A percentile compares a stretch with the other conserved stretches of the same genome.
phyloP scores from a whole-genome alignment of 805 yeast species.

The Ogataea salicorniae region DNA sequence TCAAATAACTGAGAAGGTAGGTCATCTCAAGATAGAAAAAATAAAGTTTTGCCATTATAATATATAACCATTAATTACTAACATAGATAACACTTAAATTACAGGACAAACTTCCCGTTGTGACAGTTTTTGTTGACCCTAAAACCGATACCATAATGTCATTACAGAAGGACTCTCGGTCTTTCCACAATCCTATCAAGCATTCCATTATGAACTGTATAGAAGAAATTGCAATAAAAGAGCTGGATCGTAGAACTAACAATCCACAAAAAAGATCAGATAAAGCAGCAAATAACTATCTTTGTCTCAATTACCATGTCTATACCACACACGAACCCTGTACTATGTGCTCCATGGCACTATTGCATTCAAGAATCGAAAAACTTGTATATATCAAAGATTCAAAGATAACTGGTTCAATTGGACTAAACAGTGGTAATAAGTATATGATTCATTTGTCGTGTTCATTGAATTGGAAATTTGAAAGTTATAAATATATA shows the following conservation, averaged over 20 bases:
- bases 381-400: conserved; percentile 57
- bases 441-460: conserved; percentile 73
- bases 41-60: not conserved
- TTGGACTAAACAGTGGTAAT: conserved; percentile 52
- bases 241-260: conserved; percentile 35
- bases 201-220: conserved; percentile 80
- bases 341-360: conserved; percentile 94
- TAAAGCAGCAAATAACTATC: conserved; percentile 37
- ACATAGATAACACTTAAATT: not conserved
- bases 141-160: conserved; percentile 36
- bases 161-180: conserved; percentile 36
- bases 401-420: conserved; percentile 47
- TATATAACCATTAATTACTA: not conserved
- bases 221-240: conserved; percentile 53
- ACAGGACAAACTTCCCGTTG: conserved; percentile 39
- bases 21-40: not conserved
- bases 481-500: conserved; percentile 40
- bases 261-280: not conserved
- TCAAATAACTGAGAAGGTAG: not conserved
- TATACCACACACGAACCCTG: conserved; percentile 96
- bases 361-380: conserved; percentile 81
- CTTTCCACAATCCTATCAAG: conserved; percentile 44
- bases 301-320: conserved; percentile 73
- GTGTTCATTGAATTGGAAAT: conserved; percentile 78
- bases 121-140: conserved; percentile 63